Evolutionary conservation across 345 rosid genomes (phyloP), one percentile per base, ranked within the genome.

Genomic region (Cardamine resedifolia): DNA sequence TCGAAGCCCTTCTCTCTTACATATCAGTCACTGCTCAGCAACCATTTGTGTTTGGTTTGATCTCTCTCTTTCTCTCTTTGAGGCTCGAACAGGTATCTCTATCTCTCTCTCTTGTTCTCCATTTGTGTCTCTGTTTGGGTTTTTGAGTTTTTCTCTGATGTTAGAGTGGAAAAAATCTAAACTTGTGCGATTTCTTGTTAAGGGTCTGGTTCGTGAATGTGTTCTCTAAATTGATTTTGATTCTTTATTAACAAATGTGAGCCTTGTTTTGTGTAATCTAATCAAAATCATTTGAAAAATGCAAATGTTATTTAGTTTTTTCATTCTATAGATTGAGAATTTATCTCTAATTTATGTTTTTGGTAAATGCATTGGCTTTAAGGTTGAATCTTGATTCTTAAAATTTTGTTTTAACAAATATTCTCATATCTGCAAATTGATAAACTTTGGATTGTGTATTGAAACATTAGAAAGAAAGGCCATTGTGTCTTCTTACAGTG

Each of bases 1-100:
- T 77, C 81, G 77, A 78, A 59, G 63, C 70, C 36, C 66, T 9
- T 64, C 52, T 36, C 52, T 60, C 36, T 64, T 72, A 72, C 70
- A 69, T 45, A 45, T 41, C 19, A 43, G 19, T n/a, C 19, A n/a
- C n/a, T n/a, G n/a, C 20, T 0, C 10, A 43, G n/a, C 48, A n/a
- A 43, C 48, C 20, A n/a, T 50, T 50, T 21, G 55, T 50, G 27
- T 50, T 50, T 16, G 28, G 28, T 2, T 23, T 16, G 28, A 21
- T 19, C 51, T 50, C 48, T 58, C 33, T 56, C 7, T 15, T 2
- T 41, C 2, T 39, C 38, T 43, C 47, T 41, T 18, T 16, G 18
- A n/a, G 24, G 53, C 70, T 30, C 47, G 28, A 15, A 62, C 68
- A 44, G 78, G 74, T 75, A 31, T 43, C 65, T 58, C 65, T 43